Conservation (phyloP, 2,329 filamentous ascomycete species). For the Mycogone perniciosa region DNA sequence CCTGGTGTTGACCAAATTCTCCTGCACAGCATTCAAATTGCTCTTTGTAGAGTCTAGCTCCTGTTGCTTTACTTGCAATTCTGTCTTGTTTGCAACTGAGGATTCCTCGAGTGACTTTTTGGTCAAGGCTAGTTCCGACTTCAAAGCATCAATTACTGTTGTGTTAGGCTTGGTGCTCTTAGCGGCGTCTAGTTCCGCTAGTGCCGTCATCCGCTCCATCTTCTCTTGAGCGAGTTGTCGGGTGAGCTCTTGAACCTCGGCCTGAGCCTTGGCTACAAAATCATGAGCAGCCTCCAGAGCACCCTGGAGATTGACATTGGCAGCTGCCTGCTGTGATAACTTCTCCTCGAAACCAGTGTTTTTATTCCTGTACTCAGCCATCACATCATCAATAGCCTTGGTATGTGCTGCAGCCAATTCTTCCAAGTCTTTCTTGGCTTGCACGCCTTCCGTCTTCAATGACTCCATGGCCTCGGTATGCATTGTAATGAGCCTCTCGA, state of each 20-base stretch:
- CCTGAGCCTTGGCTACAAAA: conserved; percentile 38
- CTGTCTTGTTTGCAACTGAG: conserved; percentile 27
- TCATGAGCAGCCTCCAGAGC: conserved; percentile 35
- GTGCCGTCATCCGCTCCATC: conserved; percentile 52
- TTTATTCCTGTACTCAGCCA: conserved; percentile 32
- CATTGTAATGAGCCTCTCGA: conserved; percentile 40
- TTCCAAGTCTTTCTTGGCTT: conserved; percentile 38
- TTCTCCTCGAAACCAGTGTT: conserved; percentile 30
- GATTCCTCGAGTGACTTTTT: conserved; percentile 42
- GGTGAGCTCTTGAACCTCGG: conserved; percentile 44
- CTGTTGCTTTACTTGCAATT: conserved; percentile 30
- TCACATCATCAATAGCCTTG: conserved; percentile 35
- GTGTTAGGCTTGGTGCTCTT: conserved; percentile 52
- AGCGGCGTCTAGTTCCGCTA: conserved; percentile 54
- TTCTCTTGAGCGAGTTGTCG: conserved; percentile 52
- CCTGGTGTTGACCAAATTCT: conserved; percentile 23
- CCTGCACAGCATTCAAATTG: conserved; percentile 32
- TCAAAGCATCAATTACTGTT: conserved; percentile 46
- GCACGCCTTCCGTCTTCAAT: conserved; percentile 33
- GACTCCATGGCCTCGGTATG: conserved; percentile 37
- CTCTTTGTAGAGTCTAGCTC: conserved; percentile 29
- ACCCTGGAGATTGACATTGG: conserved; percentile 30
- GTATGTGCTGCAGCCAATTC: conserved; percentile 32
- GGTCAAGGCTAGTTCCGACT: conserved; percentile 41
- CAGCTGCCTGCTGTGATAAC: conserved; percentile 29